Evolutionary conservation across 2,329 filamentous ascomycete genomes (phyloP), one percentile per base, ranked within the genome.

Genomic region (Aurifilum marmelostoma): DNA sequence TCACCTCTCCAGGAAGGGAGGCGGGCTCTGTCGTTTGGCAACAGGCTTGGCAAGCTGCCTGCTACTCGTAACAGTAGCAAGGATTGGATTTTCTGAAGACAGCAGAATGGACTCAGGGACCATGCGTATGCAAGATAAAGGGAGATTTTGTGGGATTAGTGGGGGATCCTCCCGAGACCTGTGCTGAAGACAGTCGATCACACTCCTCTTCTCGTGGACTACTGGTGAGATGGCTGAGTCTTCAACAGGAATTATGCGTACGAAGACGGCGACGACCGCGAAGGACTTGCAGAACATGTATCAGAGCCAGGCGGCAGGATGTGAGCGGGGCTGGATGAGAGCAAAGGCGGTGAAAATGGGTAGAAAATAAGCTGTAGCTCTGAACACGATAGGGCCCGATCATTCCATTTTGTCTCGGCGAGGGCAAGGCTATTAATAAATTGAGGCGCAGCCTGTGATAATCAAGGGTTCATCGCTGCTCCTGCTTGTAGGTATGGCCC

Each of bases 41-140:
- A 64, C 29, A 54, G 47, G 16, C 21, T 54, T 29, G 43, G 62
- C 27, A 64, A 64, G 32, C 32, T 64, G 2, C 62, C 62, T 1
- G 27, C 21, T 9, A 54, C 62, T 8, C 62, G 43, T 2, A 11
- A 2, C 11, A 54, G 12, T 12, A 64, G 62, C 32, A 12, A 64
- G 21, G 62, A 64, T 7, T 64, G 62, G 62, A 32, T 34, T 3
- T 64, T 64, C 29, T 64, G 47, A 54, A 3, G 8, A 34, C 29
- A 21, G 32, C 29, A 29, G 50, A n/a, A 27, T 37, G 34, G 37
- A 27, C 8, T 27, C 50, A 24, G n/a, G 50, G n/a, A 5, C 11
- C 9, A 16, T 11, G n/a, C 50, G 50, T 9, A 16, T 24, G 24
- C 24, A 54, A 47, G 43, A 27, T 24, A 54, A 24, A 27, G 5